Conservation (phyloP, 148 eudicot species). For the Polygonum maritimum region DNA sequence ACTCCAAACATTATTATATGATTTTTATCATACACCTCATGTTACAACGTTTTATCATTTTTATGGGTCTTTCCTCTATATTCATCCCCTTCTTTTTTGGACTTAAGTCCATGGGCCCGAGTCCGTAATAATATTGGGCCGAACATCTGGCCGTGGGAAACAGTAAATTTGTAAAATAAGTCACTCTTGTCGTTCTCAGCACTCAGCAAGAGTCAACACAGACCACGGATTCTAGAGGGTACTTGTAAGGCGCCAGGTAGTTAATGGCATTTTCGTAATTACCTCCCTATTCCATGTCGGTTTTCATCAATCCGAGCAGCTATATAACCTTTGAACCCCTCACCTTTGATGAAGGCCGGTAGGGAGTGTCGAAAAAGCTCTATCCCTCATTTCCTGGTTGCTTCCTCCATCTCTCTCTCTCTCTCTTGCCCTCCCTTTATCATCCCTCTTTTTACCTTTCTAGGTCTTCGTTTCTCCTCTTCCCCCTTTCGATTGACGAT, state of each 20-base stretch:
- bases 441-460: slow-evolving; percentile 2
- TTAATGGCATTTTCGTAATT: not conserved
- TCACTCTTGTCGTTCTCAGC: not conserved
- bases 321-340: not conserved
- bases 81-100: too few relatives aligned
- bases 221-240: not conserved
- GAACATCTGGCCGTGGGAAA: too few relatives aligned
- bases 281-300: not conserved
- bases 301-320: not conserved
- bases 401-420: not conserved
- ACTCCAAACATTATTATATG: too few relatives aligned
- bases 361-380: slow-evolving; percentile 7
- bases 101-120: too few relatives aligned
- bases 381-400: slow-evolving; percentile 11
- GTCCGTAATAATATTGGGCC: too few relatives aligned
- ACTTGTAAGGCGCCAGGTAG: slow-evolving; percentile 6
- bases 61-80: too few relatives aligned
- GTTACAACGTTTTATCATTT: too few relatives aligned
- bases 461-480: slow-evolving; percentile 1
- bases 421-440: not conserved
- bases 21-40: too few relatives aligned
- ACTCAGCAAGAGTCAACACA: not conserved
- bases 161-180: not conserved
- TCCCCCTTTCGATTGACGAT: not conserved
- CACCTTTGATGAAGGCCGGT: not conserved